Conservation (phyloP, 2,329 filamentous ascomycete species). For the Colletotrichum sp. region DNA sequence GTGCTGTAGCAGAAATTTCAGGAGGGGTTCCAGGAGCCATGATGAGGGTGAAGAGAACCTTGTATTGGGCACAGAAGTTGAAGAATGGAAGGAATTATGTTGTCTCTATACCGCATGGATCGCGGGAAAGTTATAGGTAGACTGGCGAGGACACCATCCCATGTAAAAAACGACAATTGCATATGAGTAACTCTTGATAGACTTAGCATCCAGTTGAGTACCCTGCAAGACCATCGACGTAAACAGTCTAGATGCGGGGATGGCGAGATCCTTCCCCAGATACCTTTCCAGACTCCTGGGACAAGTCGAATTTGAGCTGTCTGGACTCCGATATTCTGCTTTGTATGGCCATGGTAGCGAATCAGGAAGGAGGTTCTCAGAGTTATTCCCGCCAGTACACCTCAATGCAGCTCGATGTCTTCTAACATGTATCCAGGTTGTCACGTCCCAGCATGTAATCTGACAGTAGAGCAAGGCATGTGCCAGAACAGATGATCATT, state of each 20-base stretch:
- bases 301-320: background rate
- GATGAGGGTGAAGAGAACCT: background rate
- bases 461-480: background rate
- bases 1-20: background rate
- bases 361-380: background rate
- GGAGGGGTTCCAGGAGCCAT: background rate
- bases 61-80: background rate
- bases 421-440: background rate
- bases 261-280: background rate
- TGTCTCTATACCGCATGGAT: background rate
- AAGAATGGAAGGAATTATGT: accelerated
- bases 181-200: background rate
- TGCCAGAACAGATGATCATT: background rate
- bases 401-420: background rate
- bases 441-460: background rate
- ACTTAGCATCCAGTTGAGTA: background rate
- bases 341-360: background rate
- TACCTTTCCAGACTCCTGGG: background rate
- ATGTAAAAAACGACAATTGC: background rate
- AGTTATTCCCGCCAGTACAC: background rate
- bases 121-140: background rate
- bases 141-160: background rate
- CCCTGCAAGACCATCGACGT: background rate
- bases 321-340: background rate
- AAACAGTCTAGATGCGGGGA: background rate